Evolutionary conservation across 2,329 filamentous ascomycete species (phyloP).

Genomic region (Capronia coronata): DNA sequence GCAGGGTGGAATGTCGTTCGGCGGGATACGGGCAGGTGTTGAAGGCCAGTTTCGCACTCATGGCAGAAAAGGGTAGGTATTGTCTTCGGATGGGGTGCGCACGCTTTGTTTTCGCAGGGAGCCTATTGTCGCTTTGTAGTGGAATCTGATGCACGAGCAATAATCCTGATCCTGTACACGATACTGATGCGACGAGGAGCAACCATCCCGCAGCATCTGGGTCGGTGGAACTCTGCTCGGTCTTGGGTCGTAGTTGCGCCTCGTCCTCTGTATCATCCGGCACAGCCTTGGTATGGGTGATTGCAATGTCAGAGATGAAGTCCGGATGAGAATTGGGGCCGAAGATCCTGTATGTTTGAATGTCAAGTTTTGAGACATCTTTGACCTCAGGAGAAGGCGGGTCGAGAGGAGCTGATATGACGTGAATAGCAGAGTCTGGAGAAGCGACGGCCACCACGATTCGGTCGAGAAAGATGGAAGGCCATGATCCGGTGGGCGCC

Average conservation of each 20-base stretch:
- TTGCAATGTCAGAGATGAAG: slow-evolving; percentile 45
- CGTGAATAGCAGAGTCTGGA: slow-evolving; percentile 50
- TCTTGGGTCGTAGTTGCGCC: slow-evolving; percentile 31
- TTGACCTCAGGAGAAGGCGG: slow-evolving; percentile 44
- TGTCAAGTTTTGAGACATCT: slow-evolving; percentile 35
- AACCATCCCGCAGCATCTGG: slow-evolving; percentile 35
- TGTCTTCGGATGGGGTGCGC: slow-evolving; percentile 43
- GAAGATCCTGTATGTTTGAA: slow-evolving; percentile 45
- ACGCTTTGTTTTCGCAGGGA: slow-evolving; percentile 33
- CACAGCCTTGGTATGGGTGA: slow-evolving; percentile 46
- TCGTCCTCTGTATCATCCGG: slow-evolving; percentile 30
- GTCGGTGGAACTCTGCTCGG: slow-evolving; percentile 24
- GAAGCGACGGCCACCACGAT: slow-evolving; percentile 52
- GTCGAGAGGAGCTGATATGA: slow-evolving; percentile 50
- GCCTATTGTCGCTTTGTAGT: slow-evolving; percentile 30
- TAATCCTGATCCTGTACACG: slow-evolving; percentile 40
- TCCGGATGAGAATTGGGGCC: slow-evolving; percentile 46
- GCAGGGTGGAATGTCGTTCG: slow-evolving; percentile 47
- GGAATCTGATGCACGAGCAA: slow-evolving; percentile 42
- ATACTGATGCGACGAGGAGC: slow-evolving; percentile 43
- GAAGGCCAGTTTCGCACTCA: slow-evolving; percentile 44
- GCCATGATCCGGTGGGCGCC: slow-evolving; percentile 34
- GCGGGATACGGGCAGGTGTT: slow-evolving; percentile 49
- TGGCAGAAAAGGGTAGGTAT: slow-evolving; percentile 45
- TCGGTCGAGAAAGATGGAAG: slow-evolving; percentile 43